phyloP scores from a whole-genome alignment of 2,329 filamentous ascomycete genomes.

The Epichloe sylvatica region DNA sequence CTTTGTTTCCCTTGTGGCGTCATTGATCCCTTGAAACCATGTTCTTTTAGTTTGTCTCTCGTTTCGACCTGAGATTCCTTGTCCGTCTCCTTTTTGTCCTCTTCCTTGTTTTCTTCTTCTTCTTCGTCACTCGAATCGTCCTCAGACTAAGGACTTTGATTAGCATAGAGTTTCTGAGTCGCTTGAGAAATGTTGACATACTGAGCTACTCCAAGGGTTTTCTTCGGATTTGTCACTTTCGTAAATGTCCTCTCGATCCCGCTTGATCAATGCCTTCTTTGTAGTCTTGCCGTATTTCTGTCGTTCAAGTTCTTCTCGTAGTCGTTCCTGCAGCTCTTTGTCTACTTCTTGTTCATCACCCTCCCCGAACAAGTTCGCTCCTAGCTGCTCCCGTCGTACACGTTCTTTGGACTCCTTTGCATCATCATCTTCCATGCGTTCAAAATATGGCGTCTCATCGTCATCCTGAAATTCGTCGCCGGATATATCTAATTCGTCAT shows the following conservation, averaged over 20 bases:
- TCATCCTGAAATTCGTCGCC: slow-evolving; percentile 75
- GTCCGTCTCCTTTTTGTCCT: slow-evolving; percentile 51
- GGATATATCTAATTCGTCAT: slow-evolving; percentile 54
- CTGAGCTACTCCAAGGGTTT: slow-evolving; percentile 27
- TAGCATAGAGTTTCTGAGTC: slow-evolving; percentile 6
- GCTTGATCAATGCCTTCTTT: slow-evolving; percentile 67
- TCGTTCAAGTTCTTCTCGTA: slow-evolving; percentile 53
- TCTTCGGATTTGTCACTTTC: slow-evolving; percentile 49
- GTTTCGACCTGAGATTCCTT: slow-evolving; percentile 37
- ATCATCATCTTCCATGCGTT: slow-evolving; percentile 71
- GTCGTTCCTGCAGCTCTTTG: slow-evolving; percentile 55
- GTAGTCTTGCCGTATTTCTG: slow-evolving; percentile 63
- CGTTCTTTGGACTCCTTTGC: slow-evolving; percentile 56
- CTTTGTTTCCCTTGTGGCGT: slow-evolving; percentile 37
- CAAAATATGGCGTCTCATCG: slow-evolving; percentile 64
- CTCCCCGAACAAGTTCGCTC: slow-evolving; percentile 68
- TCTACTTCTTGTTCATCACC: slow-evolving; percentile 59
- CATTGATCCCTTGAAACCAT: slow-evolving; percentile 55
- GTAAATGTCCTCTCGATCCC: slow-evolving; percentile 79
- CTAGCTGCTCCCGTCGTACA: slow-evolving; percentile 69
- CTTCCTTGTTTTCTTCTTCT: slow-evolving; percentile 34
- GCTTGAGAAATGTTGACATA: slow-evolving; percentile 10
- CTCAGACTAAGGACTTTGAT: slow-evolving; percentile 29
- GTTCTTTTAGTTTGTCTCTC: slow-evolving; percentile 37
- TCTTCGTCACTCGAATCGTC: slow-evolving; percentile 27